Conservation (phyloP, 2,329 filamentous ascomycete species). For the Knoxdaviesia capensis region DNA sequence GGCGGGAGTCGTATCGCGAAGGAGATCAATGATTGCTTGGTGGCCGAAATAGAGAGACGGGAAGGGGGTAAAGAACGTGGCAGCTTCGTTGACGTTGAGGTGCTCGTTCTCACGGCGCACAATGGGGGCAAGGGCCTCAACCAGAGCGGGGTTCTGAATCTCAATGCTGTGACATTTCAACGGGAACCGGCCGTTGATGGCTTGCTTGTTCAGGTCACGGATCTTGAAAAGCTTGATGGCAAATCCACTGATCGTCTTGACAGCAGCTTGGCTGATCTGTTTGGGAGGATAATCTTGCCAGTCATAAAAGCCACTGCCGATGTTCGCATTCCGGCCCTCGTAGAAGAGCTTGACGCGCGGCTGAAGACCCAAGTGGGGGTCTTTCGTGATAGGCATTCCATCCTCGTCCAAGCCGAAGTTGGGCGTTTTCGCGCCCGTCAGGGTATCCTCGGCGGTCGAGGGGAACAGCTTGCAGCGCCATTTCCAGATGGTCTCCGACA, state of each 20-base stretch:
- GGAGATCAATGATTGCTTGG: slow-evolving; percentile 17
- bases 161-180: slow-evolving; percentile 20
- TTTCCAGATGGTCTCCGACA: slow-evolving; percentile 13
- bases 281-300: slow-evolving; percentile 22
- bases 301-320: slow-evolving; percentile 8
- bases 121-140: slow-evolving; percentile 21
- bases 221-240: slow-evolving; percentile 26
- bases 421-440: slow-evolving; percentile 3
- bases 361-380: slow-evolving; percentile 11
- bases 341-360: slow-evolving; percentile 18
- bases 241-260: slow-evolving; percentile 16
- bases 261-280: slow-evolving; percentile 17
- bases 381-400: slow-evolving; percentile 5
- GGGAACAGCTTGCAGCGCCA: slow-evolving; percentile 13
- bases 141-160: slow-evolving; percentile 20
- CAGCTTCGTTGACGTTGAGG: slow-evolving; percentile 16
- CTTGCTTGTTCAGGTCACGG: slow-evolving; percentile 19
- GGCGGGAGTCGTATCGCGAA: slow-evolving; percentile 9
- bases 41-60: slow-evolving; percentile 22
- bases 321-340: slow-evolving; percentile 12
- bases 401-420: slow-evolving; percentile 5
- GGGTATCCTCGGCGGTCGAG: slow-evolving; percentile 4
- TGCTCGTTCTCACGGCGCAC: slow-evolving; percentile 19
- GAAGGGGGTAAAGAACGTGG: slow-evolving; percentile 19
- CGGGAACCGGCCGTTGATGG: slow-evolving; percentile 16